Base-by-base conservation (phyloP, 2,329 filamentous ascomycete genomes). In the Phaeosphaeria sp. region DNA sequence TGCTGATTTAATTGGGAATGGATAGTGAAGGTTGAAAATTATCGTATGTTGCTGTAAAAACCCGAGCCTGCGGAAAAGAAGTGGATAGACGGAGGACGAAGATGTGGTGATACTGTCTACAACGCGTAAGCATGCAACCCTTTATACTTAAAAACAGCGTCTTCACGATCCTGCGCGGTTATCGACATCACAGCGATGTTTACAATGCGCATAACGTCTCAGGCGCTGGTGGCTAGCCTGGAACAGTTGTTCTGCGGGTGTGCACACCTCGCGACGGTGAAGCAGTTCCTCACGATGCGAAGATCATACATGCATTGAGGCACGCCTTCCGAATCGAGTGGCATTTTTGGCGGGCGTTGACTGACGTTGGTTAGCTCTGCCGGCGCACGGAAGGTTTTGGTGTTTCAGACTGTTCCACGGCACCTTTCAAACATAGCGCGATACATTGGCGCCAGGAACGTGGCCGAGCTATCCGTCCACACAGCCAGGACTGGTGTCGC, bases 11-110 rank as follows among this genome's bases (percentile, higher is more conserved):
- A 15, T 22, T 60, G 43, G 27, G 50, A 25, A 27, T 46, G 54
- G 42, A 22, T 49, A 42, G 23, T 25, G 46, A 25, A 46, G 7
- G 36, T 22, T 36, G 46, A 42, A 42, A 21, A 43, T 18, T 25
- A 53, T 22, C 39, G 23, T 54, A 44, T 23, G 53, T 58, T 46
- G 41, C 21, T 44, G 42, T 50, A 33, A 54, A 60, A 55, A 58
- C 64, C 64, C 57, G 59, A 50, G 50, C 62, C 62, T 46, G 62
- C 62, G 57, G 62, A 50, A 46, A 17, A 54, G 23, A 39, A 62
- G 42, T 30, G 46, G 42, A 54, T 27, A 13, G 22, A 46, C 43
- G 27, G 21, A 49, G 22, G 30, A 18, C 20, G 39, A 54, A 44
- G 36, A 42, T 46, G 25, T 39, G 25, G 22, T n/a, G 46, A 30